These are phyloP conservation scores for Mimosa pudica DNA, from an alignment of 306 rosid species.

Conservation along the genomic window DNA sequence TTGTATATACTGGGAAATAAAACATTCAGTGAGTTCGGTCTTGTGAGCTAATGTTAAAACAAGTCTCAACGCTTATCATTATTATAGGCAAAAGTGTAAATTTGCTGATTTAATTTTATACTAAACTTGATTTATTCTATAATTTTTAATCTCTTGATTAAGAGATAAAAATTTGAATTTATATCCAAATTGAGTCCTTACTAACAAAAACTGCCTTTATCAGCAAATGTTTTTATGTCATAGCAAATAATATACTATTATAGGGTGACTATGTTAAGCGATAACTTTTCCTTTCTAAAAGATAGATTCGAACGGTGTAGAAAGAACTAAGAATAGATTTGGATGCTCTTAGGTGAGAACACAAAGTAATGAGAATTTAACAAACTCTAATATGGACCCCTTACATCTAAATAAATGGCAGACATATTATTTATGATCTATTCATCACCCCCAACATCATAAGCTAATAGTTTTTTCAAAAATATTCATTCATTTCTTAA, in stretches of 20 bases:
- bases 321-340: neutral
- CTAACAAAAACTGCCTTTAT: neutral
- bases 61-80: neutral
- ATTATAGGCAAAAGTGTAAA: too few relatives aligned
- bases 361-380: neutral
- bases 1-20: neutral
- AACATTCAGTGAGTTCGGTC: neutral
- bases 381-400: neutral
- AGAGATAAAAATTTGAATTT: too few relatives aligned
- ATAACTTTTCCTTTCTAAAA: neutral
- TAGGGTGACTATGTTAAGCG: neutral
- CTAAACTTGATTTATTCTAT: too few relatives aligned
- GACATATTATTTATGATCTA: neutral
- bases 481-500: neutral
- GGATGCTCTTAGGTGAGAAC: slow-evolving; percentile 10
- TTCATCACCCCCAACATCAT: neutral
- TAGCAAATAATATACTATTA: too few relatives aligned
- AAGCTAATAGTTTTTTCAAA: neutral
- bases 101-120: too few relatives aligned
- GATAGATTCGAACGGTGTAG: neutral
- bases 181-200: too few relatives aligned
- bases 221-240: too few relatives aligned
- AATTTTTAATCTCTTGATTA: too few relatives aligned
- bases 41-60: neutral
- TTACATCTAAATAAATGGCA: neutral